A percentile compares a stretch with the other conserved stretches of the same genome.
Evolutionary conservation across 2,329 filamentous ascomycete genomes (phyloP).

Genomic region (Apiospora marii): DNA sequence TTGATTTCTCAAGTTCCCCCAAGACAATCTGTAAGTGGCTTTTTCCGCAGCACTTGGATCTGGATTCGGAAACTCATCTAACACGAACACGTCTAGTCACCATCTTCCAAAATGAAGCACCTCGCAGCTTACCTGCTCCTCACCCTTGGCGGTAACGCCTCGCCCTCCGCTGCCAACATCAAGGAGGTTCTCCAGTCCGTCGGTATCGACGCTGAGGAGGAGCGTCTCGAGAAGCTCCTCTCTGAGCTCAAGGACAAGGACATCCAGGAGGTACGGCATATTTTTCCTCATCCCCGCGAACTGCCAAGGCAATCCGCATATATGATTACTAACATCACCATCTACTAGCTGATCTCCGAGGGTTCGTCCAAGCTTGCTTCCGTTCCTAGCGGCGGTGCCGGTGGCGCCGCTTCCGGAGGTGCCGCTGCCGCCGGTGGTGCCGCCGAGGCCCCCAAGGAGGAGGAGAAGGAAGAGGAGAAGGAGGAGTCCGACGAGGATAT

Average conservation of each 20-base stretch:
- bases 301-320: neutral
- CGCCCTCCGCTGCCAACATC: constrained; percentile 85
- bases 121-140: constrained; percentile 99
- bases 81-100: neutral
- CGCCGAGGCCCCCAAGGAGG: constrained; percentile 68
- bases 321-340: constrained; percentile 32
- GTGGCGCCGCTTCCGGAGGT: constrained; percentile 73
- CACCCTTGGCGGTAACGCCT: constrained; percentile 88
- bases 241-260: constrained; percentile 91
- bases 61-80: constrained; percentile 33
- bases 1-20: constrained; percentile 90
- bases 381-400: constrained; percentile 90
- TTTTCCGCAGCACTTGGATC: neutral
- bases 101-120: constrained; percentile 91
- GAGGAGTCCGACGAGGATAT: constrained; percentile 79
- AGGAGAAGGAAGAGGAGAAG: constrained; percentile 76
- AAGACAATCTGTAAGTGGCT: constrained; percentile 9
- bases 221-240: constrained; percentile 87
- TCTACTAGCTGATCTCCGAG: constrained; percentile 81
- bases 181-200: constrained; percentile 90
- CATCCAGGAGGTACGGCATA: constrained; percentile 81
- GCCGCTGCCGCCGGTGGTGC: constrained; percentile 70
- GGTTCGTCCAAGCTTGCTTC: constrained; percentile 95
- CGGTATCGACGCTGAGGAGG: constrained; percentile 90
- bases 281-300: neutral